These are phyloP conservation scores for Penicillium vulpinum DNA, from an alignment of 2,329 filamentous ascomycete species.

Conservation along the genomic window DNA sequence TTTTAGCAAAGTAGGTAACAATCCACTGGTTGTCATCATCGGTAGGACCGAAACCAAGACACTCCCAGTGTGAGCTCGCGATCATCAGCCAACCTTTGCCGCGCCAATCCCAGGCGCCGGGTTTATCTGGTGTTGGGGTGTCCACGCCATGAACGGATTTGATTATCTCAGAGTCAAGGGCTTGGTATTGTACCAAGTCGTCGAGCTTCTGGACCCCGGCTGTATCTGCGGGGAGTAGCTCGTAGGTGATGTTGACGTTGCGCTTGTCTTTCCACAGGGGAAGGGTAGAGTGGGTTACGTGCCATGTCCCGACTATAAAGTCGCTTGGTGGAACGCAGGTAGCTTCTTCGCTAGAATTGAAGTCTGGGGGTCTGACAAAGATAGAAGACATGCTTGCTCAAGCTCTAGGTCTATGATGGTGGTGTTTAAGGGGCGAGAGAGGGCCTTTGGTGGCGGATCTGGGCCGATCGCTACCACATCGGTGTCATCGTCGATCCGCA, in stretches of 20 bases:
- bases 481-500: neutral
- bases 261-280: slow-evolving; percentile 25
- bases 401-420: neutral
- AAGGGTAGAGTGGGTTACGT: slow-evolving; percentile 26
- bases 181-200: slow-evolving; percentile 22
- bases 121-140: slow-evolving; percentile 14
- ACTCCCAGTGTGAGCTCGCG: slow-evolving; percentile 75
- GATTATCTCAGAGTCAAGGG: slow-evolving; percentile 14
- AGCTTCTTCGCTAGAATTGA: neutral
- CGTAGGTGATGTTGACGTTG: slow-evolving; percentile 27
- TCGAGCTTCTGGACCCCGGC: slow-evolving; percentile 15
- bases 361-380: neutral
- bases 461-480: neutral
- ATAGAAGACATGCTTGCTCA: neutral
- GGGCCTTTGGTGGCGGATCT: neutral
- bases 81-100: slow-evolving; percentile 74
- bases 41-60: slow-evolving; percentile 19
- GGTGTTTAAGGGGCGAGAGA: neutral
- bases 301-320: slow-evolving; percentile 24
- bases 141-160: slow-evolving; percentile 20
- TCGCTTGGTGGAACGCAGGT: slow-evolving; percentile 15
- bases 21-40: slow-evolving; percentile 60
- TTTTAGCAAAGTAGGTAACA: slow-evolving; percentile 82
- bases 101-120: slow-evolving; percentile 69
- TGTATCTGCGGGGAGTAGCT: slow-evolving; percentile 7